These are phyloP conservation scores for Apophysomyces ossiformis DNA, from an alignment of 371 early-diverging fungal genomes.

Conservation along the genomic window DNA sequence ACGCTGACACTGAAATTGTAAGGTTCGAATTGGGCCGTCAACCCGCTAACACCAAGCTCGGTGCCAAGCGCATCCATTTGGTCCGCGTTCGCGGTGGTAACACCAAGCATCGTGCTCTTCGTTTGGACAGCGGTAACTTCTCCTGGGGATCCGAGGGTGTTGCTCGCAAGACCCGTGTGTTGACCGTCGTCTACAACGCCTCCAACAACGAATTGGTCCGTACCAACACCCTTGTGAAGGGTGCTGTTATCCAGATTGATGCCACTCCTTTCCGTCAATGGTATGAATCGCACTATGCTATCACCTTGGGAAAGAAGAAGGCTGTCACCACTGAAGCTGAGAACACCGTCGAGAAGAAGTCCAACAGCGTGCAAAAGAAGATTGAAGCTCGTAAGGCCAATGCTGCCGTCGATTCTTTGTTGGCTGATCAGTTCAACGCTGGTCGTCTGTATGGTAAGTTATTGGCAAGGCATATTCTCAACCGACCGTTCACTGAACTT, in stretches of 20 bases:
- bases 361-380: slow-evolving; percentile 87
- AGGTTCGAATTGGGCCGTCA: slow-evolving; percentile 99
- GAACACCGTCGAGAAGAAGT: slow-evolving; percentile 76
- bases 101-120: slow-evolving; percentile 95
- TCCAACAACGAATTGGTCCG: slow-evolving; percentile 99
- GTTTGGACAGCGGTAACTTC: slow-evolving; percentile 95
- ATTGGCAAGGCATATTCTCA: no score
- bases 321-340: slow-evolving; percentile 50
- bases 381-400: slow-evolving; percentile 76
- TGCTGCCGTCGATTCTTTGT: slow-evolving; percentile 80
- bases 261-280: slow-evolving; percentile 97
- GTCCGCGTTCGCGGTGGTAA: slow-evolving; percentile 98
- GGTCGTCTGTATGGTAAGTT: slow-evolving; percentile 80
- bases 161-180: slow-evolving; percentile 92
- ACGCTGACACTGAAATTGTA: neutral
- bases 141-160: slow-evolving; percentile 92
- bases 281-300: slow-evolving; percentile 93
- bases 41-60: slow-evolving; percentile 97
- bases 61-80: slow-evolving; percentile 90
- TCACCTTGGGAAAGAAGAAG: slow-evolving; percentile 84
- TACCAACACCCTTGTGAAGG: slow-evolving; percentile 99
- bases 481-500: neutral
- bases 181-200: slow-evolving; percentile 97
- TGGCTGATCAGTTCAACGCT: slow-evolving; percentile 91
- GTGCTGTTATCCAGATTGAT: slow-evolving; percentile 95